These are phyloP conservation scores for Colletotrichum lupini DNA, from an alignment of 2,329 filamentous ascomycete genomes.

Conservation along the genomic window DNA sequence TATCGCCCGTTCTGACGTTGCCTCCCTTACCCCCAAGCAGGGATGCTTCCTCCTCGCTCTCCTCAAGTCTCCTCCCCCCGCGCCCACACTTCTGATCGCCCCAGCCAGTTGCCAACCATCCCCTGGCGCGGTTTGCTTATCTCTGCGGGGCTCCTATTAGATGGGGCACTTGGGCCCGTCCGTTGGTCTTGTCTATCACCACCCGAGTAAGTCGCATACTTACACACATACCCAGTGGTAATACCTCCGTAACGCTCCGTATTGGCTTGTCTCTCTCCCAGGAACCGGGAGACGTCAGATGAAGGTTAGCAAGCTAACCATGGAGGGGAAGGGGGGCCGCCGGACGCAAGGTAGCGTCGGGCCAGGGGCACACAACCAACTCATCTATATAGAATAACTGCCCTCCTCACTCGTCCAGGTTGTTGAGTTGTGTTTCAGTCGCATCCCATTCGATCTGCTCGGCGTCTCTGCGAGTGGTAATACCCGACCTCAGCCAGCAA, in stretches of 20 bases:
- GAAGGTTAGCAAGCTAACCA: slow-evolving; percentile 21
- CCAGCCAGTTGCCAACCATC: slow-evolving; percentile 22
- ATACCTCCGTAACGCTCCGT: background rate
- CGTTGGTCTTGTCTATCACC: slow-evolving; percentile 27
- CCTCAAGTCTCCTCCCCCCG: slow-evolving; percentile 3
- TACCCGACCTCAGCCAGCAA: slow-evolving; percentile 4
- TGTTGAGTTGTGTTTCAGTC: background rate
- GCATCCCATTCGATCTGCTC: slow-evolving; percentile 18
- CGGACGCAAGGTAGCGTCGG: slow-evolving; percentile 3
- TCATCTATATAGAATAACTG: slow-evolving; percentile 17
- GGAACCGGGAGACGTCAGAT: slow-evolving; percentile 33
- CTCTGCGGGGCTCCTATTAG: slow-evolving; percentile 23
- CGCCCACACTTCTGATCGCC: slow-evolving; percentile 24
- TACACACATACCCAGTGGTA: slow-evolving; percentile 3
- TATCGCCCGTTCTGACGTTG: slow-evolving; percentile 25
- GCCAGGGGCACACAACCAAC: slow-evolving; percentile 1
- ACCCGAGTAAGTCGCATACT: slow-evolving; percentile 32
- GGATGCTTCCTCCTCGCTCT: background rate
- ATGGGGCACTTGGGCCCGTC: background rate
- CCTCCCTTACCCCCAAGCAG: background rate
- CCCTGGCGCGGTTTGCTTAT: slow-evolving; percentile 29
- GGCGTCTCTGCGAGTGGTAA: background rate
- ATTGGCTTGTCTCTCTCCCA: slow-evolving; percentile 2
- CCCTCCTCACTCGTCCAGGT: background rate
- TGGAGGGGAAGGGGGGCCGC: slow-evolving; percentile 6